Evolutionary conservation across 805 yeast genomes (phyloP), one percentile per base, ranked within the genome.

Genomic region (Yamadazyma sp.): DNA sequence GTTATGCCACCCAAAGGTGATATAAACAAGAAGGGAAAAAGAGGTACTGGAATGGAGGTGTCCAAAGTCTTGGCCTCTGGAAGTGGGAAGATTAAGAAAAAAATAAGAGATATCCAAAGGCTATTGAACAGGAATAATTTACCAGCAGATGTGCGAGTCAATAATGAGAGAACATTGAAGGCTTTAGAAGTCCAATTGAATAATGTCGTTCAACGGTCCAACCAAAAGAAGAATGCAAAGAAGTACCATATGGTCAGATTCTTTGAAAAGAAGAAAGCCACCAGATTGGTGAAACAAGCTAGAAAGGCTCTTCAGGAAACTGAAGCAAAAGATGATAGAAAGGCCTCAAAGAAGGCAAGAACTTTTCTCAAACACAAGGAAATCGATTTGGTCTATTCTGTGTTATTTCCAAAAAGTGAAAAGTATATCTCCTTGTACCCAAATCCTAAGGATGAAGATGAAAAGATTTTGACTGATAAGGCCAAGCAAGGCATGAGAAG

Each of bases 181-280:
- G 86, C 87, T 1, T 61, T 84, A 44, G 69, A 73, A 35, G 60
- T 69, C 4, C 89, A 85, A 52, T 65, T 84, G 38, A 66, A 66
- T 32, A 67, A 68, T 27, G 74, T 77, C 12, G 70, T 72, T 42
- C 44, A 59, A 25, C 61, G 62, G 20, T 62, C 67, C 32, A 70
- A 66, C 47, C 74, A 76, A 12, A 74, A 71, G 45, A 70, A 73
- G 37, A 62, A 70, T 26, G 77, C 87, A 9, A 75, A 80, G 48
- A 85, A 82, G 62, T 93, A 93, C 58, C 96, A 88, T 56, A 89
- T 88, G 90, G 88, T 93, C 33, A 75, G 91, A 48, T 93, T 93
- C 56, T 87, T 93, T 45, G 98, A 90, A 60, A 78, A 75, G 54
- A 87, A 88, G 64, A 90, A 89, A 71, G 93, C 96, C 0, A 49